Percentiles rank a stretch among this genome's conserved stretches.
phyloP scores from a whole-genome alignment of 2,329 filamentous ascomycete species.

The Cercospora beticola region DNA sequence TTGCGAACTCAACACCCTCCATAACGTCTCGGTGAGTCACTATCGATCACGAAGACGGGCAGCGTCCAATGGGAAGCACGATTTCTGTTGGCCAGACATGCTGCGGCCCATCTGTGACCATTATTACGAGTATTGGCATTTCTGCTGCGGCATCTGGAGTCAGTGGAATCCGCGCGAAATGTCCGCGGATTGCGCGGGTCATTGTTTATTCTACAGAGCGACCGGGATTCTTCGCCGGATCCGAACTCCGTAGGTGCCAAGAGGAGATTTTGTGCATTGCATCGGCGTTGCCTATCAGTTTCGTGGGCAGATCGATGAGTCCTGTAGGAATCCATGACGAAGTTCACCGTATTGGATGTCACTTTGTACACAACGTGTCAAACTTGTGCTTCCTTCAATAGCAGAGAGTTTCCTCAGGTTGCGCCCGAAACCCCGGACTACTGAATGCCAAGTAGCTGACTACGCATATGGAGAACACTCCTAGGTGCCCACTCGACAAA shows the following conservation, averaged over 20 bases:
- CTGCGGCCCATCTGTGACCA: not conserved
- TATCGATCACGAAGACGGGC: not conserved
- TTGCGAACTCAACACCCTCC: not conserved
- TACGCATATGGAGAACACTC: not conserved
- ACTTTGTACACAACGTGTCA: not conserved
- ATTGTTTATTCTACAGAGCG: not conserved
- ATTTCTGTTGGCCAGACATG: not conserved
- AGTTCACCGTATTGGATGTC: not conserved
- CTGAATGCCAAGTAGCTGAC: not conserved
- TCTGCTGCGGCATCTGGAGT: not conserved
- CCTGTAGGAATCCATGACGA: not conserved
- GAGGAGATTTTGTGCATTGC: not conserved
- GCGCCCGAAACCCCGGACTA: not conserved
- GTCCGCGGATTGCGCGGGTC: not conserved
- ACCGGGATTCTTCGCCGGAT: constrained; percentile 3
- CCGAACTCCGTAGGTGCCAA: constrained; percentile 8
- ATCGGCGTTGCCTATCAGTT: not conserved
- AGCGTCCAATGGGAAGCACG: not conserved
- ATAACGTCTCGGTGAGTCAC: not conserved
- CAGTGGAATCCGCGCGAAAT: not conserved
- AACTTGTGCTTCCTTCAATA: not conserved
- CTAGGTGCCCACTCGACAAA: not conserved
- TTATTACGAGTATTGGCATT: not conserved
- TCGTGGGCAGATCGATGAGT: not conserved
- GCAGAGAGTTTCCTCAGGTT: not conserved